Evolutionary conservation across 371 early-diverging fungal genomes (phyloP).

Genomic region (Mortierella sp.): DNA sequence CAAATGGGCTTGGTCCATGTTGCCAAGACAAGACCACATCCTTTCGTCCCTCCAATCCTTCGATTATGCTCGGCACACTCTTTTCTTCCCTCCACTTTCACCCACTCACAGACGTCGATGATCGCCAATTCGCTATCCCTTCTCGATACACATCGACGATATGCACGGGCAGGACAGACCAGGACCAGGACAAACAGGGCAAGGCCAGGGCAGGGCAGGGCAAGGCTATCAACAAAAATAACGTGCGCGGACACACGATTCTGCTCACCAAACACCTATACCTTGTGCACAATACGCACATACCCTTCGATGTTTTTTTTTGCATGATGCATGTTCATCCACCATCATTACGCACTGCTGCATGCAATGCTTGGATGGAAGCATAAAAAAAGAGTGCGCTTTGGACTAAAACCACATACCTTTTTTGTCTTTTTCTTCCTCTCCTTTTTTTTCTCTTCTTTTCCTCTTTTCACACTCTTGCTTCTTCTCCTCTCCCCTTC

Average conservation of each 20-base stretch:
- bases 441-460: conserved; percentile 1
- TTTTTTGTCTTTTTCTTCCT: not conserved
- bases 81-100: no score
- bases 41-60: not conserved
- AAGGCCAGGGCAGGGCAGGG: not conserved
- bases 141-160: not conserved
- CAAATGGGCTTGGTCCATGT: not conserved
- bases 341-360: not conserved
- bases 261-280: not conserved
- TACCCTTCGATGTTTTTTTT: conserved; percentile 1
- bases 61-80: conserved; percentile 4
- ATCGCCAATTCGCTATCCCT: not conserved
- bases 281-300: not conserved
- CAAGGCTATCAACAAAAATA: not conserved
- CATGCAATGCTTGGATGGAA: not conserved
- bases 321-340: conserved; percentile 37
- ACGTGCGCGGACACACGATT: conserved; percentile 10
- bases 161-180: not conserved
- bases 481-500: not conserved
- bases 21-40: not conserved
- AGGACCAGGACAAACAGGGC: no score
- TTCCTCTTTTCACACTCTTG: not conserved
- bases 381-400: not conserved
- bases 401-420: conserved; percentile 16
- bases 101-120: conserved; percentile 10